Percentiles rank a stretch among this genome's conserved stretches.
Evolutionary conservation across 2,329 filamentous ascomycete species (phyloP).

Genomic region (Penicillium polonicum): DNA sequence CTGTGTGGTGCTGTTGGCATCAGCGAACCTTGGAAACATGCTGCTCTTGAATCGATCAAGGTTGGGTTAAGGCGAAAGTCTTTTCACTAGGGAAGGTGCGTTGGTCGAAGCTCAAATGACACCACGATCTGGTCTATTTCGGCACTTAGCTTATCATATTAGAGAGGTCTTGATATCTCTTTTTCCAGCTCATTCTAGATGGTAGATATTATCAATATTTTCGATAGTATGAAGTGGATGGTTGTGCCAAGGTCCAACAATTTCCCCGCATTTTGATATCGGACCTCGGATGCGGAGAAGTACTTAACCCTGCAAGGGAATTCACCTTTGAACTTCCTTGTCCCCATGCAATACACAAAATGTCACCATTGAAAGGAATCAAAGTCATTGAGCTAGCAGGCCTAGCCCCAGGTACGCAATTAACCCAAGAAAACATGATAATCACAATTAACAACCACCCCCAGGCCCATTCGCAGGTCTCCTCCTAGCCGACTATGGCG

Average conservation of each 20-base stretch:
- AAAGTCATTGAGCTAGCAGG: slow-evolving; percentile 67
- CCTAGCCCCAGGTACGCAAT: slow-evolving; percentile 58
- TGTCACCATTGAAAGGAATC: slow-evolving; percentile 52
- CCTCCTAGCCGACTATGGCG: slow-evolving; percentile 85
- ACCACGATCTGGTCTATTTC: no score
- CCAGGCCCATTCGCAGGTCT: slow-evolving; percentile 83
- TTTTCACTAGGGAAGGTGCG: no score
- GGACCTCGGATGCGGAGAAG: slow-evolving; percentile 17
- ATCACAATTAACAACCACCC: slow-evolving; percentile 6
- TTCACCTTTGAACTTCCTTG: background rate
- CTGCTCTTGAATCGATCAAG: no score
- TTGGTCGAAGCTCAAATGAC: no score
- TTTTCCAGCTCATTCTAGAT: no score
- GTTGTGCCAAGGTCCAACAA: background rate
- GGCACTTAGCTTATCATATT: no score
- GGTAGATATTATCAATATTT: no score
- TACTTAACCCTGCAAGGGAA: background rate
- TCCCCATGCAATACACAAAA: slow-evolving; percentile 3
- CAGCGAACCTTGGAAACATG: no score
- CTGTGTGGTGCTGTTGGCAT: no score
- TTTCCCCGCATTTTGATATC: slow-evolving; percentile 11
- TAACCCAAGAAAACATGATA: background rate
- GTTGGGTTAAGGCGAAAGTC: no score
- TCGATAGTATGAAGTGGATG: no score
- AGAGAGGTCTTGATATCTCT: background rate